Evolutionary conservation across 495 filamentous ascomycete genomes (phyloP).

Genomic region (Opeltia flavorubescens): DNA sequence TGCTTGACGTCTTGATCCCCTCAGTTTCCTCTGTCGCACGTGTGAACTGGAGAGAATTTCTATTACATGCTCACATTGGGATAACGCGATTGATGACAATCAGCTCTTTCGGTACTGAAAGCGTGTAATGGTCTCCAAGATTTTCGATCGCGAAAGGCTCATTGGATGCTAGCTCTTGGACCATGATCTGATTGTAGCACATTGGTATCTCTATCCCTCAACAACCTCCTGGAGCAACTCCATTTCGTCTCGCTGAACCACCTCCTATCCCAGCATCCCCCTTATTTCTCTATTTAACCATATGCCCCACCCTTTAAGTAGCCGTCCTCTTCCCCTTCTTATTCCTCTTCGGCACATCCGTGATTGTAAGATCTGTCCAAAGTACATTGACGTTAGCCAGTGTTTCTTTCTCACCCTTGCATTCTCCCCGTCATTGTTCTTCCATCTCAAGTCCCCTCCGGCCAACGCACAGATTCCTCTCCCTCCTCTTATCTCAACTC

Average conservation of each 20-base stretch:
- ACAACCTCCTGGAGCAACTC: too few relatives aligned
- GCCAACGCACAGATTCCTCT: not conserved
- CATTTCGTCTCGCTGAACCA: not conserved
- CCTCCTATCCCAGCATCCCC: too few relatives aligned
- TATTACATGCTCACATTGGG: too few relatives aligned
- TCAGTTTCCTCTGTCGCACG: too few relatives aligned
- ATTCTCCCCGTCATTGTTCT: not conserved
- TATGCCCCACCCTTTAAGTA: slow-evolving; percentile 6
- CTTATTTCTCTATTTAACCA: not conserved
- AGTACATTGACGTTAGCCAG: not conserved
- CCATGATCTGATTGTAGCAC: not conserved
- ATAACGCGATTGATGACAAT: too few relatives aligned
- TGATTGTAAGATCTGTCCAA: slow-evolving; percentile 52
- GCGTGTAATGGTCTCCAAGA: too few relatives aligned
- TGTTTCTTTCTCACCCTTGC: not conserved
- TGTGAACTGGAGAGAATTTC: too few relatives aligned
- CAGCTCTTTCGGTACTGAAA: too few relatives aligned
- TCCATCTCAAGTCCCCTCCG: not conserved
- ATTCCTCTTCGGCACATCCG: slow-evolving; percentile 63
- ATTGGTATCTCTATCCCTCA: too few relatives aligned
- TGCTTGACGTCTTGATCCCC: not conserved
- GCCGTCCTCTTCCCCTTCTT: slow-evolving; percentile 41
- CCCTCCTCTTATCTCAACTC: not conserved
- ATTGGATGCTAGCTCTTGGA: not conserved
- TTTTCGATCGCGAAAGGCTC: too few relatives aligned